Conservation (phyloP, 352 stramenopile genomes). For the Lagenidium giganteum region DNA sequence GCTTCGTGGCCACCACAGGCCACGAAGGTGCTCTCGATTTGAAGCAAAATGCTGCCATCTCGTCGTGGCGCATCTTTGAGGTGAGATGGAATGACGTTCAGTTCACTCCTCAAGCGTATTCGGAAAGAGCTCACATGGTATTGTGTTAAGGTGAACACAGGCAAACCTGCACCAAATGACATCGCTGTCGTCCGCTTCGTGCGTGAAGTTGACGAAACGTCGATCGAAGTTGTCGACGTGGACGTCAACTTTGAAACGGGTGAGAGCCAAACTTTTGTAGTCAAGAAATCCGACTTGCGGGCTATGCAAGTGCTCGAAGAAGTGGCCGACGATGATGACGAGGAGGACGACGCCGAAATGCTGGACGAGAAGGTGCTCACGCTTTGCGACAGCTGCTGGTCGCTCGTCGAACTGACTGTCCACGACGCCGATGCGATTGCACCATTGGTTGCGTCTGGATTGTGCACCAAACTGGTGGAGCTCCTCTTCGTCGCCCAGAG, state of each 20-base stretch:
- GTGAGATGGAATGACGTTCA: slow-evolving; percentile 18
- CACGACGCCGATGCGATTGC: slow-evolving; percentile 60
- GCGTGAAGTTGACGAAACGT: slow-evolving; percentile 64
- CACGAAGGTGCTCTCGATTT: slow-evolving; percentile 46
- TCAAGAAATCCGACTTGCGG: slow-evolving; percentile 47
- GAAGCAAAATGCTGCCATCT: slow-evolving; percentile 50
- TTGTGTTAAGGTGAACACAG: slow-evolving; percentile 75
- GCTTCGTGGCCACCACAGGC: slow-evolving; percentile 47
- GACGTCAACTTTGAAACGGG: slow-evolving; percentile 86
- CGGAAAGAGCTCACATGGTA: too few species aligned
- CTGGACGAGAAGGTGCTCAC: slow-evolving; percentile 84
- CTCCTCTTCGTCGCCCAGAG: slow-evolving; percentile 81
- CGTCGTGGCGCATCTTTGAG: slow-evolving; percentile 83
- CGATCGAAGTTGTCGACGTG: slow-evolving; percentile 81
- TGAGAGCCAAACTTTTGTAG: slow-evolving; percentile 77
- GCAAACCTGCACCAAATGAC: slow-evolving; percentile 77
- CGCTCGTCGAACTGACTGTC: slow-evolving; percentile 78
- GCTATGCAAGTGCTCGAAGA: slow-evolving; percentile 82
- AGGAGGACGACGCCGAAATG: slow-evolving; percentile 66
- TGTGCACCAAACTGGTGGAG: slow-evolving; percentile 75
- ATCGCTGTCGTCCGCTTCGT: slow-evolving; percentile 82
- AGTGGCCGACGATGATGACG: slow-evolving; percentile 62
- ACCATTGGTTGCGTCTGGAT: slow-evolving; percentile 47
- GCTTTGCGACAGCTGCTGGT: slow-evolving; percentile 82
- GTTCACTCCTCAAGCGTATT: too few species aligned